These are phyloP conservation scores for Mangifera indica DNA, from an alignment of 345 rosid genomes.

Conservation along the genomic window DNA sequence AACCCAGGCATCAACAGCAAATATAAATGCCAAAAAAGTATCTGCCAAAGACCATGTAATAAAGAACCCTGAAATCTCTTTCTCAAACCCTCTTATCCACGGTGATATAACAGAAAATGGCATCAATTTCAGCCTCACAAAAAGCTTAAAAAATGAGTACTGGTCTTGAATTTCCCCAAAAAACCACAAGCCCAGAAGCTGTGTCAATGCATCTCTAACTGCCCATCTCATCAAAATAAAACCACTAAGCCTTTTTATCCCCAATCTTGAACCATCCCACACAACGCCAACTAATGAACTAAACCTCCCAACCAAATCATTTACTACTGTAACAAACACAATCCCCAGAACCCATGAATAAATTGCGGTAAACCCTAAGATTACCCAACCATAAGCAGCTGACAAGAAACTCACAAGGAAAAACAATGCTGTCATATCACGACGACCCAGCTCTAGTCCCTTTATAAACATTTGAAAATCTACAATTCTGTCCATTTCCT, in stretches of 20 bases:
- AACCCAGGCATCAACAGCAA: conserved; percentile 85
- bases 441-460: conserved; percentile 66
- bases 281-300: conserved; percentile 49
- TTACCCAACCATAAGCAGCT: conserved; percentile 92
- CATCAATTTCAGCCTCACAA: conserved; percentile 86
- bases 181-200: conserved; percentile 82
- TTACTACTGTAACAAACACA: conserved; percentile 63
- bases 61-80: conserved; percentile 84
- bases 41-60: conserved; percentile 78
- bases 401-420: conserved; percentile 71
- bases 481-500: conserved; percentile 42
- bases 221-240: conserved; percentile 91
- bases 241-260: conserved; percentile 75
- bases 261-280: conserved; percentile 78
- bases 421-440: conserved; percentile 67
- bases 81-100: conserved; percentile 79
- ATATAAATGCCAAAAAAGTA: conserved; percentile 54
- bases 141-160: conserved; percentile 74
- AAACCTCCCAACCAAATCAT: conserved; percentile 64
- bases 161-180: conserved; percentile 90
- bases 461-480: conserved; percentile 64
- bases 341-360: conserved; percentile 79
- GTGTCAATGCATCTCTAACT: conserved; percentile 81
- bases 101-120: conserved; percentile 85
- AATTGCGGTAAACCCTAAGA: conserved; percentile 76